Evolutionary conservation across 2,329 filamentous ascomycete species (phyloP).

Genomic region (Tolypocladium sp.): DNA sequence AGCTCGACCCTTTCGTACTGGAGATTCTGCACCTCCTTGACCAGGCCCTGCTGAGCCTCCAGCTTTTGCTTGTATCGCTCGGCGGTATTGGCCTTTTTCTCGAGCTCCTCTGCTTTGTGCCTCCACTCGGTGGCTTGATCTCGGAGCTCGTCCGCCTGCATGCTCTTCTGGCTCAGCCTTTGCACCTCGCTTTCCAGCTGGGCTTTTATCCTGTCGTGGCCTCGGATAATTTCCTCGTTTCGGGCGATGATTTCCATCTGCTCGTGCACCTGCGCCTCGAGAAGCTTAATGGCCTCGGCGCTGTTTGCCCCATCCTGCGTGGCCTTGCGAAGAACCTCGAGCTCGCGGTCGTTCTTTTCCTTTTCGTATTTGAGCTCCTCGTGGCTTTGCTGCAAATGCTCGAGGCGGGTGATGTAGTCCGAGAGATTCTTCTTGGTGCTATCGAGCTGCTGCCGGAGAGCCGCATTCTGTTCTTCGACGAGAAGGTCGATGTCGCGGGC

Average conservation of each 20-base stretch:
- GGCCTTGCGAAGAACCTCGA: constrained; percentile 39
- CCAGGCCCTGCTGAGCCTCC: constrained; percentile 44
- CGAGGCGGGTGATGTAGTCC: constrained; percentile 49
- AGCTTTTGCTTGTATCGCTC: constrained; percentile 56
- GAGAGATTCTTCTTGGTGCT: constrained; percentile 46
- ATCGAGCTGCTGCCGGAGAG: constrained; percentile 41
- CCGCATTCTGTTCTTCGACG: constrained; percentile 45
- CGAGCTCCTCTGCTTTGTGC: constrained; percentile 47
- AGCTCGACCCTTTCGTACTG: constrained; percentile 46
- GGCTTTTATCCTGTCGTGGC: constrained; percentile 25
- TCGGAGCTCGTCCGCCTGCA: constrained; percentile 40
- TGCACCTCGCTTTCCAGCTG: constrained; percentile 50
- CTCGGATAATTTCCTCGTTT: constrained; percentile 47
- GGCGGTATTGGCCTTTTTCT: constrained; percentile 54
- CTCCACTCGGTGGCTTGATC: constrained; percentile 53
- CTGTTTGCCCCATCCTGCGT: constrained; percentile 42
- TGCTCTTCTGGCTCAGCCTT: constrained; percentile 34
- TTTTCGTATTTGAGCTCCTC: constrained; percentile 58
- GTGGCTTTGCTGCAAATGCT: constrained; percentile 51
- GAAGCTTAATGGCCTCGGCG: constrained; percentile 40
- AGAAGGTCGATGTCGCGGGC: constrained; percentile 45
- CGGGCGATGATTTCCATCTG: constrained; percentile 61
- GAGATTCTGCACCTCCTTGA: constrained; percentile 45
- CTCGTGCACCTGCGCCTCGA: constrained; percentile 51
- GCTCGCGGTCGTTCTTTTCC: constrained; percentile 45